A percentile compares a stretch with the other conserved stretches of the same genome.
These are phyloP conservation scores for Ophiosphaerella korrae DNA, from an alignment of 2,329 filamentous ascomycete genomes.

Conservation along the genomic window DNA sequence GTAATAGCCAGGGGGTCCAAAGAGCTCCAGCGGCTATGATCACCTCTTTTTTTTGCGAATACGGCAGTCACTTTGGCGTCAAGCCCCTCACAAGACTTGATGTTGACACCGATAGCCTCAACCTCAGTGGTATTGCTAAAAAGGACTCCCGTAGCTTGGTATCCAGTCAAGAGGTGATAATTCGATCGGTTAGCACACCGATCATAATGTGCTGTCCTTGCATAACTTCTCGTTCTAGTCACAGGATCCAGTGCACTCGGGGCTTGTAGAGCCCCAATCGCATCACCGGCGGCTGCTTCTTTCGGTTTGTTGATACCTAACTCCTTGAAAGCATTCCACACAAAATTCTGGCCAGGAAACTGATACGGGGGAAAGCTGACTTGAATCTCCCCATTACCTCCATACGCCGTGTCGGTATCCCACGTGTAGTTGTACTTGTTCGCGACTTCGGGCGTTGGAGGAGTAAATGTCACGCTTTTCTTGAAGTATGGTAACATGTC, in stretches of 20 bases:
- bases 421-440: slow-evolving; percentile 13
- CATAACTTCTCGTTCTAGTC: slow-evolving; percentile 33
- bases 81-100: neutral
- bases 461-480: slow-evolving; percentile 20
- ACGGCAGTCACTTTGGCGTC: slow-evolving; percentile 1
- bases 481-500: slow-evolving; percentile 24
- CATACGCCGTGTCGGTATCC: slow-evolving; percentile 8
- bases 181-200: slow-evolving; percentile 27
- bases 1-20: slow-evolving; percentile 21
- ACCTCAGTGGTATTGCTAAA: neutral
- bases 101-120: slow-evolving; percentile 3
- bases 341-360: slow-evolving; percentile 8
- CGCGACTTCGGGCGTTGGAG: slow-evolving; percentile 42
- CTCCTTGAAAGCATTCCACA: slow-evolving; percentile 13
- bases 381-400: slow-evolving; percentile 11
- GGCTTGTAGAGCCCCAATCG: slow-evolving; percentile 12
- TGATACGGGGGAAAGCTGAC: slow-evolving; percentile 16
- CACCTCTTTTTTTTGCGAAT: slow-evolving; percentile 12
- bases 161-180: slow-evolving; percentile 24
- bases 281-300: slow-evolving; percentile 12
- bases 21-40: slow-evolving; percentile 24
- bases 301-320: slow-evolving; percentile 13
- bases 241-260: slow-evolving; percentile 11
- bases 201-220: slow-evolving; percentile 38
- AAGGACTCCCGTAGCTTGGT: slow-evolving; percentile 13